Evolutionary conservation across 108 stramenopile genomes (phyloP), one percentile per base, ranked within the genome.

Genomic region (Cyclotella choctawhatcheeana): DNA sequence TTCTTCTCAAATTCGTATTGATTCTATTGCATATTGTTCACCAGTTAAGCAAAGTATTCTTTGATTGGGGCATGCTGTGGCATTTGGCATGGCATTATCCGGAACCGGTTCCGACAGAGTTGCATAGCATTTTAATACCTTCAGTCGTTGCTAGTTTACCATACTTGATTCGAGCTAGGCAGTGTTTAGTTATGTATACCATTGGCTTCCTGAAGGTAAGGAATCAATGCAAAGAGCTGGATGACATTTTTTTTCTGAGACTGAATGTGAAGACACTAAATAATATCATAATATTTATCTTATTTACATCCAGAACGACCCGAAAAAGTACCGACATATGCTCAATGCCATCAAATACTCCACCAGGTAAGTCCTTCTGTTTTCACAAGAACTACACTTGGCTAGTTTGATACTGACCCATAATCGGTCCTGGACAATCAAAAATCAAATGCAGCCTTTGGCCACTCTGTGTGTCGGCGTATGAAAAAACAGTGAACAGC

Each of bases 1-100:
- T n/a, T n/a, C n/a, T n/a, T n/a, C n/a, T n/a, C n/a, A n/a, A n/a
- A n/a, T n/a, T n/a, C n/a, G n/a, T n/a, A n/a, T n/a, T n/a, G n/a
- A 22, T 5, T 2, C 1, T 5, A 22, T 5, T 2, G n/a, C n/a
- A 22, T 22, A n/a, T 24, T 52, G n/a, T 22, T 2, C 51, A 21
- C n/a, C 20, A 52, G 51, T 59, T 94, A 48, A 76, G 73, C 72
- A 94, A 94, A 58, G 93, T 94, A 2, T 92, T 94, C 64, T 94
- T 94, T 72, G 93, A 94, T 82, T 92, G 90, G 93, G 93, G 93
- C 0, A 92, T 94, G 88, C 59, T 94, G 34, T 71, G 82, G 48
- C 90, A 90, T 67, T 71, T 89, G 82, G 89, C 89, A 2, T 73
- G 73, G 54, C 89, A 94, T 69, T 93, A 91, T 86, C 93, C 93